Percentiles rank a stretch among this genome's conserved stretches.
These are phyloP conservation scores for Funneliformis geosporum DNA, from an alignment of 192 early-diverging fungal species.

Conservation along the genomic window DNA sequence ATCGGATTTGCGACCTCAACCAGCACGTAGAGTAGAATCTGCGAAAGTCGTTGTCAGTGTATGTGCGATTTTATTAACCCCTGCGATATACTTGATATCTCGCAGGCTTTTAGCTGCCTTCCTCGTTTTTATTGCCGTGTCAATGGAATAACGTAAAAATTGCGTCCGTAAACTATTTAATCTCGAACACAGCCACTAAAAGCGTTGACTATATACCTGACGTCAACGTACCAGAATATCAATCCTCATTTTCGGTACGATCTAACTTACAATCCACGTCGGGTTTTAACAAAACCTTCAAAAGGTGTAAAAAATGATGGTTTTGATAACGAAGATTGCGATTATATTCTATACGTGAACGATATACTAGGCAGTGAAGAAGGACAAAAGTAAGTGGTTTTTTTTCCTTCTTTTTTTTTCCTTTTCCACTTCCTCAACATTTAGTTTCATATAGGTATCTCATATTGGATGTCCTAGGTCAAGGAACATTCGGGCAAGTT, in stretches of 20 bases:
- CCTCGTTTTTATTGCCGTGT: background rate
- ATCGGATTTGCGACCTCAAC: constrained; percentile 24
- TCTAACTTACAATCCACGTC: constrained; percentile 74
- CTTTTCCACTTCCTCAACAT: background rate
- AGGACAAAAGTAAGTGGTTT: constrained; percentile 71
- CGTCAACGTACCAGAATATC: constrained; percentile 71
- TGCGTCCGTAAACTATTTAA: background rate
- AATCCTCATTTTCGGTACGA: constrained; percentile 87
- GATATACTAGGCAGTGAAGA: constrained; percentile 93
- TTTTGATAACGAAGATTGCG: constrained; percentile 92
- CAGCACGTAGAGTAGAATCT: background rate
- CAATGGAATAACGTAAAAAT: constrained; percentile 9
- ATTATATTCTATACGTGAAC: constrained; percentile 97
- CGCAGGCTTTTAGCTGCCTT: background rate
- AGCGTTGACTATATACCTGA: constrained; percentile 60
- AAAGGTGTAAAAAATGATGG: constrained; percentile 90
- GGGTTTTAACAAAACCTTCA: constrained; percentile 93
- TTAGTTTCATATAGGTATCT: constrained; percentile 62
- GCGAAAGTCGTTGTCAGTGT: constrained; percentile 11
- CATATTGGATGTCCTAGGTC: constrained; percentile 91
- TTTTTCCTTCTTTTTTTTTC: background rate
- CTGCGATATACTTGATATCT: background rate
- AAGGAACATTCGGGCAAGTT: constrained; percentile 99
- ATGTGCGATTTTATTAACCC: constrained; percentile 2
- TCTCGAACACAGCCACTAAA: constrained; percentile 48